Conservation (phyloP, 1,139 yeast species). For the Geotrichum carabidarum region DNA sequence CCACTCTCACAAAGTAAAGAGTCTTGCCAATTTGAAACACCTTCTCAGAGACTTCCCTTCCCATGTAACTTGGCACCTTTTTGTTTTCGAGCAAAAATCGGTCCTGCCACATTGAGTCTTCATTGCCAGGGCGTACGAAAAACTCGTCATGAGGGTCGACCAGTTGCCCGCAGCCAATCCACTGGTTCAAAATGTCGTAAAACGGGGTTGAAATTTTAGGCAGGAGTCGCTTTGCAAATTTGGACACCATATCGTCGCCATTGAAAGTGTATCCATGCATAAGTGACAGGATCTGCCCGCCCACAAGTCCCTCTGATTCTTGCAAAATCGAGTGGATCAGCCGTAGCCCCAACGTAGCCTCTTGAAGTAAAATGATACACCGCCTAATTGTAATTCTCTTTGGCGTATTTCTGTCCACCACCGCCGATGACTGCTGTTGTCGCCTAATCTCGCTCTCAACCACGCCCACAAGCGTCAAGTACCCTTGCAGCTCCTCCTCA, state of each 20-base stretch:
- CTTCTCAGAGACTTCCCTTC: conserved; percentile 45
- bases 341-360: conserved; percentile 53
- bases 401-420: neutral
- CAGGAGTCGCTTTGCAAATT: conserved; percentile 47
- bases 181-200: conserved; percentile 53
- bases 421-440: conserved; percentile 19
- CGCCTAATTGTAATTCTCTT: conserved; percentile 37
- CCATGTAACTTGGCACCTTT: conserved; percentile 58
- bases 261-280: conserved; percentile 51
- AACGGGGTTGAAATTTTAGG: conserved; percentile 54
- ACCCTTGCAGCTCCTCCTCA: conserved; percentile 49
- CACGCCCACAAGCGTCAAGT: conserved; percentile 52
- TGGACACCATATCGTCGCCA: conserved; percentile 56
- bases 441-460: conserved; percentile 42
- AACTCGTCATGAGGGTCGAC: conserved; percentile 57
- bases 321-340: conserved; percentile 44
- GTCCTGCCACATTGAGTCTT: conserved; percentile 31
- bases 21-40: conserved; percentile 76
- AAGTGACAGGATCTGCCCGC: conserved; percentile 54
- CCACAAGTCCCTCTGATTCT: conserved; percentile 40
- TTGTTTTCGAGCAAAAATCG: conserved; percentile 34
- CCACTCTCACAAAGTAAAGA: conserved; percentile 58
- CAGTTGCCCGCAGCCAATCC: conserved; percentile 69
- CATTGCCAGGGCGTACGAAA: conserved; percentile 45
- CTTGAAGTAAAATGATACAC: conserved; percentile 46